Evolutionary conservation across 2,329 filamentous ascomycete genomes (phyloP).

Genomic region (Penicillium rolfsii): DNA sequence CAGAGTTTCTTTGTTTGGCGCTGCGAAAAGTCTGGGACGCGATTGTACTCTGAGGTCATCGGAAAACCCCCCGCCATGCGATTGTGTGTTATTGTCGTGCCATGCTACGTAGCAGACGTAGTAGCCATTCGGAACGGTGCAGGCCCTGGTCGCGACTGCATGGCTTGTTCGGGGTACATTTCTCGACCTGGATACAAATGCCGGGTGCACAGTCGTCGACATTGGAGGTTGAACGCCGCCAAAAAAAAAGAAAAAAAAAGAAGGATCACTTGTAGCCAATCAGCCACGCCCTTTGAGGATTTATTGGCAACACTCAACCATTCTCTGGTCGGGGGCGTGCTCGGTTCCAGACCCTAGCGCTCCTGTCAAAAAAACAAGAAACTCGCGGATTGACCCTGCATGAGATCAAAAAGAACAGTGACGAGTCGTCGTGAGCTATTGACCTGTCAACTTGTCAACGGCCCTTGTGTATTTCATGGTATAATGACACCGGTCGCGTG

Average conservation of each 20-base stretch:
- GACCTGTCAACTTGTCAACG: constrained; percentile 5
- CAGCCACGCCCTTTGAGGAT: constrained; percentile 4
- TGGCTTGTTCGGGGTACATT: not conserved
- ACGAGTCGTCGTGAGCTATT: not conserved
- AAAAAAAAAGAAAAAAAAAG: constrained; percentile 16
- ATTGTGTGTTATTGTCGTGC: not conserved
- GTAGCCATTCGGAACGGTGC: not conserved
- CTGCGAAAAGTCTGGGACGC: constrained; percentile 15
- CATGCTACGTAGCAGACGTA: not conserved
- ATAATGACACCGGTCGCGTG: not conserved
- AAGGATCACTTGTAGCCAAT: constrained; percentile 9
- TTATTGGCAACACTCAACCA: constrained; percentile 20
- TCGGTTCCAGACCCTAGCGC: constrained; percentile 15
- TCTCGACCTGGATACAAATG: not conserved
- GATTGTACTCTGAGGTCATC: constrained; percentile 3
- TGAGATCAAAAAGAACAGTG: constrained; percentile 3
- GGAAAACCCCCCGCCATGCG: not conserved
- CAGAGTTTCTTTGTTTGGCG: constrained; percentile 3
- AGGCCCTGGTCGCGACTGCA: not conserved
- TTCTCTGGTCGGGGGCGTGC: not conserved
- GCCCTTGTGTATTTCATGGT: not conserved
- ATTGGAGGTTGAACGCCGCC: constrained; percentile 15
- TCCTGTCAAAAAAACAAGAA: constrained; percentile 19
- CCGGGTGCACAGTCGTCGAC: constrained; percentile 9
- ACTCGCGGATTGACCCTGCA: constrained; percentile 8